Base-by-base conservation (phyloP, 257 asterid species). In the Nicotiana tabacum region DNA sequence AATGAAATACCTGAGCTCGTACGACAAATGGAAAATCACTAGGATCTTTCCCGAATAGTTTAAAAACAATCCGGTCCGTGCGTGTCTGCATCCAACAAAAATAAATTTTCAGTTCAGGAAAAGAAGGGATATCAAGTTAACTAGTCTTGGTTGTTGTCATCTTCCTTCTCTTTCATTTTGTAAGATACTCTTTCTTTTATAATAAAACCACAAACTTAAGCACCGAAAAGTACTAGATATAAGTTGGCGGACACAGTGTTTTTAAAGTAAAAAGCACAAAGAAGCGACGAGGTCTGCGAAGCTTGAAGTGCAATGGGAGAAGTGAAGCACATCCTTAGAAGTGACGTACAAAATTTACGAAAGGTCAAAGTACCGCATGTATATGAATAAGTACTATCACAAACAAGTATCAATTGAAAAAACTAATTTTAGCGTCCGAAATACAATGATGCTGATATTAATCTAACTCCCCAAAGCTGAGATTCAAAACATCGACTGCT, bases 41-140 rank as follows among this genome's bases (percentile, higher is more conserved):
- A n/a, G 97, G 98, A 37, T 90, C 93, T 87, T 92, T 94, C 32
- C 97, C 97, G 81, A 94, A 94, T 78, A 94, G 93, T 85, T 92
- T 94, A 88, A 91, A 85, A 86, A 94, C 95, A 83, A 94, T 94
- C 79, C 98, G 93, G 86, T 92, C 93, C 27, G 98, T 94, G 82
- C 96, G 91, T 77, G 90, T 89, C 98, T 94, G 91, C 69, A 84
- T 85, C 72, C 24, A 78, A 48, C 53, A 62, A 32, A 30, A 70
- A 16, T 27, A 70, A 5, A 70, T 6, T 6, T 55, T 82, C 33
- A 17, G 80, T 60, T 39, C 18, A 35, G 67, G 69, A 33, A 17
- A 37, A 48, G 9, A 48, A 72, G 3, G n/a, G 58, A 13, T 12
- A 46, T 72, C 61, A 24, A 24, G 61, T 46, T 6, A 43, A 72